phyloP scores from a whole-genome alignment of 208 protist genomes.

The Wallacemonas collosoma region DNA sequence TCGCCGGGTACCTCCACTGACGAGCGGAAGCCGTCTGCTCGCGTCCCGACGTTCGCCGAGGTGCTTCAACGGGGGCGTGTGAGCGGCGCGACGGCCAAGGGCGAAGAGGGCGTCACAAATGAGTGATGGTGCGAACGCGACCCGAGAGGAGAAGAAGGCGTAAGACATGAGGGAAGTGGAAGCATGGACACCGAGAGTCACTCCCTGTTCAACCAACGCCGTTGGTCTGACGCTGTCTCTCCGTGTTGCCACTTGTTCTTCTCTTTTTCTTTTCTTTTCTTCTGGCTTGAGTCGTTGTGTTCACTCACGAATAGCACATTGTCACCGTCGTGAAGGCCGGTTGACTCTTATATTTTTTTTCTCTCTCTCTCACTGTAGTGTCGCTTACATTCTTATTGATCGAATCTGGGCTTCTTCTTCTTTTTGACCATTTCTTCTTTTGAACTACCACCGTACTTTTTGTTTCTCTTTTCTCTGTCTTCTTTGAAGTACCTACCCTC shows the following conservation, averaged over 20 bases:
- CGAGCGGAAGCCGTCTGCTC: neutral
- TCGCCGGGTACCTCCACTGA: neutral
- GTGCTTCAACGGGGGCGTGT: neutral
- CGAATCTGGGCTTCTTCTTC: slow-evolving; percentile 8
- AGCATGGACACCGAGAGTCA: too few relatives aligned
- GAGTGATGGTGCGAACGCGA: too few relatives aligned
- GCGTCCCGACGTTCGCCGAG: slow-evolving; percentile 1
- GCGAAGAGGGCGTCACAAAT: too few relatives aligned
- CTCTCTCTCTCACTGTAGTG: neutral
- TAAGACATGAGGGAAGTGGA: too few relatives aligned
- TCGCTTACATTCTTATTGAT: neutral
- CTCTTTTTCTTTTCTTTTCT: slow-evolving; percentile 15
- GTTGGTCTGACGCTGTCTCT: too few relatives aligned
- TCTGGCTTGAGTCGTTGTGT: slow-evolving; percentile 7
- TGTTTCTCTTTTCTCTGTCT: too few relatives aligned
- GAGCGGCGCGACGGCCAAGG: too few relatives aligned
- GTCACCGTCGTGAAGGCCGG: neutral
- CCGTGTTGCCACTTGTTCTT: neutral
- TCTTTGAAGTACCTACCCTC: too few relatives aligned
- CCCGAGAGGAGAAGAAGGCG: too few relatives aligned
- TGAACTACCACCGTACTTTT: neutral
- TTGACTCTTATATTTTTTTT: slow-evolving; percentile 10
- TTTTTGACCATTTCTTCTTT: slow-evolving; percentile 12
- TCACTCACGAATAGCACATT: neutral
- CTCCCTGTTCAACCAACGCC: too few relatives aligned